These are phyloP conservation scores for Chlamydomonas sp. DNA, from an alignment of 139 green algal species.

Conservation along the genomic window DNA sequence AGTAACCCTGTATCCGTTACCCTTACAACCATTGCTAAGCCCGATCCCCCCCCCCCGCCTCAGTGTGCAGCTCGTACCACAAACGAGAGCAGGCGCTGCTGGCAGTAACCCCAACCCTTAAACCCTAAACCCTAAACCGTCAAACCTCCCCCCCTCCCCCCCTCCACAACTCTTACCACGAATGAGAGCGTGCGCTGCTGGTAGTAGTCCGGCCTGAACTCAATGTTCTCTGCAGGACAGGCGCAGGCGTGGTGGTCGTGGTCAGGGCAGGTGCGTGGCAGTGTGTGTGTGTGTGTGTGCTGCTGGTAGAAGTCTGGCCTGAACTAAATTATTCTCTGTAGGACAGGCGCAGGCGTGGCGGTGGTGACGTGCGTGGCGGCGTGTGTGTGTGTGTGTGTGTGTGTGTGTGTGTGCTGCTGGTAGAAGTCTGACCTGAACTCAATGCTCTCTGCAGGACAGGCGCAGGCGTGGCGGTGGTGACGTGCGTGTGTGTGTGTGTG, in stretches of 20 bases:
- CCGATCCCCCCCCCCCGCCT: too few species aligned
- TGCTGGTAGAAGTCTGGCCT: not conserved
- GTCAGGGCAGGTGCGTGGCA: not conserved
- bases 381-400: not conserved
- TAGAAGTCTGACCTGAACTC: not conserved
- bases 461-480: not conserved
- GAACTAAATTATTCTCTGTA: not conserved
- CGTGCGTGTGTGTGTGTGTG: too few species aligned
- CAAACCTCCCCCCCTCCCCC: too few species aligned
- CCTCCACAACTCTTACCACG: slow-evolving; percentile 25
- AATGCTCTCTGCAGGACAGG: not conserved
- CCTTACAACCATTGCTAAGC: too few species aligned
- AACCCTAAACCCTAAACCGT: too few species aligned
- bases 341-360: not conserved
- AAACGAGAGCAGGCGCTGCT: too few species aligned
- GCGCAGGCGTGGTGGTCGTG: not conserved
- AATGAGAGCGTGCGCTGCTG: slow-evolving; percentile 20
- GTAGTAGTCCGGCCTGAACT: slow-evolving; percentile 34
- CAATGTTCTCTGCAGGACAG: slow-evolving; percentile 31
- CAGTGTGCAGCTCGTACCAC: too few species aligned
- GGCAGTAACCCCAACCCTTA: too few species aligned
- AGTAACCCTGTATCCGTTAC: too few species aligned
- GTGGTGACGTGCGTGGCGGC: too few species aligned
- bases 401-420: not conserved
- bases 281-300: not conserved